Conservation (phyloP, 495 filamentous ascomycete genomes). For the Terfezia boudieri region DNA sequence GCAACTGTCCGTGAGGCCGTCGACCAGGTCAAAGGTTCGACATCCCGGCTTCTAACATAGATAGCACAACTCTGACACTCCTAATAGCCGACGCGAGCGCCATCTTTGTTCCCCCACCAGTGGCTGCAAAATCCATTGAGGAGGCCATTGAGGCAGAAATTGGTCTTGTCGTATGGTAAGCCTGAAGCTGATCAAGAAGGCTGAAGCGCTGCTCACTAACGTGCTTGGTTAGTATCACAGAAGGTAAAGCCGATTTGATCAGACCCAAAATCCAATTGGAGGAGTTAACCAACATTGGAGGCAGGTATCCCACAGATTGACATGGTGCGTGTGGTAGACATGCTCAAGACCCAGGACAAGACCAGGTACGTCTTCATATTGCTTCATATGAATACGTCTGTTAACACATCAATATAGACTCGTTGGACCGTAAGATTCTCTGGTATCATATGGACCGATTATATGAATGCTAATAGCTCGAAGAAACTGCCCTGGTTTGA, state of each 20-base stretch:
- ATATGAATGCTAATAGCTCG: not conserved
- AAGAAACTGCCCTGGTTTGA: conserved; percentile 97
- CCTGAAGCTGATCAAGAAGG: conserved; percentile 9
- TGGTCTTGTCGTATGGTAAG: conserved; percentile 69
- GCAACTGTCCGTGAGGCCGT: conserved; percentile 70
- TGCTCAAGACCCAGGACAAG: conserved; percentile 93
- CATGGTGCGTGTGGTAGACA: conserved; percentile 98
- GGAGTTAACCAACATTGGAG: not conserved
- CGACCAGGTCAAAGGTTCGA: conserved; percentile 49
- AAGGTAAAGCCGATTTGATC: conserved; percentile 29
- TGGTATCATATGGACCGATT: not conserved
- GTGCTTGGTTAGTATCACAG: conserved; percentile 47
- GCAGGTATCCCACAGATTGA: conserved; percentile 30
- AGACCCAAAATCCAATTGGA: not conserved
- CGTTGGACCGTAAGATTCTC: not conserved
- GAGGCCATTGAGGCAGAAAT: conserved; percentile 88
- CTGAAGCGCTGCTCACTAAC: conserved; percentile 7
- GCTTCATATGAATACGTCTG: not conserved
- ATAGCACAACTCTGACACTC: not conserved
- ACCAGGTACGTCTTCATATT: conserved; percentile 30
- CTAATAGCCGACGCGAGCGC: conserved; percentile 53
- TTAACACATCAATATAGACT: not conserved
- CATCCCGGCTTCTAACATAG: not conserved
- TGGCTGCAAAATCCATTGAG: conserved; percentile 88
- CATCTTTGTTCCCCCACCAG: conserved; percentile 88